These are phyloP conservation scores for Immersiella caudata DNA, from an alignment of 495 filamentous ascomycete genomes.

Conservation along the genomic window DNA sequence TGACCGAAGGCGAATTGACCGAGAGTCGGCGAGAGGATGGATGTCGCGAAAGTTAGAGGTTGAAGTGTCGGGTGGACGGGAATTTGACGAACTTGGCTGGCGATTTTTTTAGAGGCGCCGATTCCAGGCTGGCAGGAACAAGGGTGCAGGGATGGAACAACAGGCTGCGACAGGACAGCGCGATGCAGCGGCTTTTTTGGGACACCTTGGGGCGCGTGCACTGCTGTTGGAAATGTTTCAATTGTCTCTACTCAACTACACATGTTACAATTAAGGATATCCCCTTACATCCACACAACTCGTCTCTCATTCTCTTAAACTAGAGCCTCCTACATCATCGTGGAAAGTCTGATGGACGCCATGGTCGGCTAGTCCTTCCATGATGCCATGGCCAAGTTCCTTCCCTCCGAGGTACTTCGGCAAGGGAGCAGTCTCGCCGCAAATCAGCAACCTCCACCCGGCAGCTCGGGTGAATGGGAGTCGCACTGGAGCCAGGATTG, in stretches of 20 bases:
- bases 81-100: constrained; percentile 30
- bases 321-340: not conserved
- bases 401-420: constrained; percentile 26
- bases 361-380: not conserved
- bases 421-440: constrained; percentile 21
- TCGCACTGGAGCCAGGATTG: constrained; percentile 9
- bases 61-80: constrained; percentile 20
- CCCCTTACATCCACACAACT: not conserved
- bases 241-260: not conserved
- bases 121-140: constrained; percentile 12
- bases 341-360: not conserved
- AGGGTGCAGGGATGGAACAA: constrained; percentile 26
- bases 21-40: not conserved
- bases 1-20: constrained; percentile 10
- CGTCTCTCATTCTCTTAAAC: not conserved
- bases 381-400: constrained; percentile 15
- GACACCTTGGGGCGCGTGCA: constrained; percentile 10
- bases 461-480: constrained; percentile 38
- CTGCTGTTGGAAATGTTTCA: constrained; percentile 9
- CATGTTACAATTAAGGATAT: no score
- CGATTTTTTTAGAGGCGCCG: constrained; percentile 28
- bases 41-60: constrained; percentile 12
- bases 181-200: constrained; percentile 14
- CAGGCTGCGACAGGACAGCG: constrained; percentile 27
- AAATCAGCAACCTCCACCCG: constrained; percentile 28